Evolutionary conservation across 2,329 filamentous ascomycete genomes (phyloP).

Genomic region (Sordariomycetes sp.): DNA sequence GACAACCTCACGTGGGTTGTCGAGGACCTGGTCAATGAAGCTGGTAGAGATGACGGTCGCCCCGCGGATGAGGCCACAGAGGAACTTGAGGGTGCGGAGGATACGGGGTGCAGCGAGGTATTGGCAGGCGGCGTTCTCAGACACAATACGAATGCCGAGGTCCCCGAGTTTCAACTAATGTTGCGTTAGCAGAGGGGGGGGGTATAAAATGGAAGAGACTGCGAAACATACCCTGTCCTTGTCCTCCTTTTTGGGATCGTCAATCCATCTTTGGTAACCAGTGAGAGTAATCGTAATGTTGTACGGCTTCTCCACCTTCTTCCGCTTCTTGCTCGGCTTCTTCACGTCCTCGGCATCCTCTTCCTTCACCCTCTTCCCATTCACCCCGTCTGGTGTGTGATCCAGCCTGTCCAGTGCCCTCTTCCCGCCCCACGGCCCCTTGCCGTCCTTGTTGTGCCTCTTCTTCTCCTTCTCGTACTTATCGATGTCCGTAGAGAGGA

Average conservation of each 20-base stretch:
- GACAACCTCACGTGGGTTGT: constrained; percentile 43
- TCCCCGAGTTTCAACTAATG: constrained; percentile 66
- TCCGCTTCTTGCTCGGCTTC: constrained; percentile 30
- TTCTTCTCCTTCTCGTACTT: constrained; percentile 92
- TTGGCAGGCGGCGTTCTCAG: constrained; percentile 66
- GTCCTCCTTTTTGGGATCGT: constrained; percentile 63
- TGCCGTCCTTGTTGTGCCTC: constrained; percentile 41
- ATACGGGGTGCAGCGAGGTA: constrained; percentile 81
- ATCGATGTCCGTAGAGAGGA: constrained; percentile 72
- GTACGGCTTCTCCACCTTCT: constrained; percentile 36
- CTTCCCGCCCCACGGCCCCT: constrained; percentile 50
- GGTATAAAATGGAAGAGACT: background rate
- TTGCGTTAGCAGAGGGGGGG: constrained; percentile 10
- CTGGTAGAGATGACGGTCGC: constrained; percentile 65
- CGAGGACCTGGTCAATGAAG: constrained; percentile 68
- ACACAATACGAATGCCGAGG: constrained; percentile 70
- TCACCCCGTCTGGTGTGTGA: constrained; percentile 17
- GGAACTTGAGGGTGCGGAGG: constrained; percentile 87
- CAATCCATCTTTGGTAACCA: constrained; percentile 73
- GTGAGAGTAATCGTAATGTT: constrained; percentile 72
- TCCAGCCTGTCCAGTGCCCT: constrained; percentile 49
- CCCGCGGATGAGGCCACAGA: constrained; percentile 73
- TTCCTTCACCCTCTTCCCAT: constrained; percentile 15
- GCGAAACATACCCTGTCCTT: constrained; percentile 60
- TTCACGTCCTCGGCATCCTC: constrained; percentile 48